Evolutionary conservation across 2,329 filamentous ascomycete genomes (phyloP).

Genomic region (Fusarium veterinarium): DNA sequence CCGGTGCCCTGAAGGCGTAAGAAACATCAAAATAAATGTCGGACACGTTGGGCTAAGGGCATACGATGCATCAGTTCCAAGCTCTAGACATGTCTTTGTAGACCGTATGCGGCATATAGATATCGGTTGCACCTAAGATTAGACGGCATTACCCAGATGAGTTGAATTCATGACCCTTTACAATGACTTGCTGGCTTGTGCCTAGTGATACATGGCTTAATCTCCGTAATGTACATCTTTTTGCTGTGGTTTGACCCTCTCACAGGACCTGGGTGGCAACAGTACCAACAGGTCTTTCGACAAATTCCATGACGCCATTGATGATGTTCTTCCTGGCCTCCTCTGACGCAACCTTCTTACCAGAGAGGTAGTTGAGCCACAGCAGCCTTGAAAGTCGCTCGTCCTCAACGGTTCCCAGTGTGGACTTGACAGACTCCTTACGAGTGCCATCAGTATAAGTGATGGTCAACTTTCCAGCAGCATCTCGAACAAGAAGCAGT

Average conservation of each 20-base stretch:
- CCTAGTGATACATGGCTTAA: slow-evolving; percentile 40
- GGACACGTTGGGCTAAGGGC: slow-evolving; percentile 14
- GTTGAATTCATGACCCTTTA: slow-evolving; percentile 31
- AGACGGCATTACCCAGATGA: slow-evolving; percentile 20
- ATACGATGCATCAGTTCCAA: slow-evolving; percentile 39
- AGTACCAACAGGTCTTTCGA: slow-evolving; percentile 87
- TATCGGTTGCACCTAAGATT: slow-evolving; percentile 6
- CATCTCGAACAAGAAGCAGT: slow-evolving; percentile 77
- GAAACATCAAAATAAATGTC: slow-evolving; percentile 29
- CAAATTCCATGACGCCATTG: slow-evolving; percentile 87
- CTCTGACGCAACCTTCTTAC: slow-evolving; percentile 88
- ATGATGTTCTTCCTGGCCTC: slow-evolving; percentile 83
- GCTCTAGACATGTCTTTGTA: slow-evolving; percentile 30
- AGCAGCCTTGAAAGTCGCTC: slow-evolving; percentile 83
- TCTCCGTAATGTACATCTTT: slow-evolving; percentile 38
- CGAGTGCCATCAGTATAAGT: slow-evolving; percentile 73
- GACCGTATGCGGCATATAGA: slow-evolving; percentile 1
- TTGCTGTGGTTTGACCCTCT: background rate
- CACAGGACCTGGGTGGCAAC: slow-evolving; percentile 80
- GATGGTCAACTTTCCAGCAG: slow-evolving; percentile 72
- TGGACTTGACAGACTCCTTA: slow-evolving; percentile 58
- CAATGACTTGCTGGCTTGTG: slow-evolving; percentile 22
- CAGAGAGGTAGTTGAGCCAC: slow-evolving; percentile 91
- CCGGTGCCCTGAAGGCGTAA: slow-evolving; percentile 58
- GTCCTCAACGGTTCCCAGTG: slow-evolving; percentile 79